Evolutionary conservation across 2,329 filamentous ascomycete genomes (phyloP).

Genomic region (Cryphonectria parasitica): DNA sequence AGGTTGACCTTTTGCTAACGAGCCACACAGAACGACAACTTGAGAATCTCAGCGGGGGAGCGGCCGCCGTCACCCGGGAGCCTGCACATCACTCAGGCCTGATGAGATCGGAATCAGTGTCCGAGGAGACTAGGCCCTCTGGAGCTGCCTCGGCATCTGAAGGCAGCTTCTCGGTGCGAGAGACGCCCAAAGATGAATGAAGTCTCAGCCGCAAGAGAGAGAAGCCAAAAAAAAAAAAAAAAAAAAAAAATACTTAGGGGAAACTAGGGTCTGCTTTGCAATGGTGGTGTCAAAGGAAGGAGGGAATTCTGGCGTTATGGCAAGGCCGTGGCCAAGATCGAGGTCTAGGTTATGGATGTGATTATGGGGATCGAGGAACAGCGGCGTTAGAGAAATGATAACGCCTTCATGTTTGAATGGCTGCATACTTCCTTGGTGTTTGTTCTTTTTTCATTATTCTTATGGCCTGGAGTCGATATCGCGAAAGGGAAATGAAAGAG

Average conservation of each 20-base stretch:
- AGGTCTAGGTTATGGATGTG: neutral
- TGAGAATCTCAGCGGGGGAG: constrained; percentile 41
- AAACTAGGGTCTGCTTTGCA: neutral
- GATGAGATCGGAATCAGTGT: constrained; percentile 50
- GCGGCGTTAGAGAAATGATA: neutral
- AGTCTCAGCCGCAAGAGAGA: no score
- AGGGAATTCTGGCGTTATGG: constrained; percentile 2
- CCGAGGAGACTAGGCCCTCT: constrained; percentile 40
- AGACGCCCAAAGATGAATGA: constrained; percentile 27
- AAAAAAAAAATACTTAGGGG: neutral
- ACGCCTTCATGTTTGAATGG: neutral
- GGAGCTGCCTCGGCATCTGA: neutral
- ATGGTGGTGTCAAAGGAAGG: neutral
- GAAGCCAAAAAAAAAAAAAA: no score
- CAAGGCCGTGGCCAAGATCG: neutral
- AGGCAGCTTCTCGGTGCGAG: constrained; percentile 9
- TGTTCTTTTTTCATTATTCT: neutral
- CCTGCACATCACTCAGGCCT: constrained; percentile 55
- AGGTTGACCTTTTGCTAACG: constrained; percentile 30
- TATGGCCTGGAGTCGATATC: neutral
- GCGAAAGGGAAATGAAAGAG: neutral
- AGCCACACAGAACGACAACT: constrained; percentile 54
- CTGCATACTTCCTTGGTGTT: neutral
- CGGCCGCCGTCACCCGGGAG: constrained; percentile 46
- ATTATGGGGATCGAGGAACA: neutral